Percentiles rank a stretch among this genome's conserved stretches.
Evolutionary conservation across 352 stramenopile genomes (phyloP).

Genomic region (Globisporangium middletonii): DNA sequence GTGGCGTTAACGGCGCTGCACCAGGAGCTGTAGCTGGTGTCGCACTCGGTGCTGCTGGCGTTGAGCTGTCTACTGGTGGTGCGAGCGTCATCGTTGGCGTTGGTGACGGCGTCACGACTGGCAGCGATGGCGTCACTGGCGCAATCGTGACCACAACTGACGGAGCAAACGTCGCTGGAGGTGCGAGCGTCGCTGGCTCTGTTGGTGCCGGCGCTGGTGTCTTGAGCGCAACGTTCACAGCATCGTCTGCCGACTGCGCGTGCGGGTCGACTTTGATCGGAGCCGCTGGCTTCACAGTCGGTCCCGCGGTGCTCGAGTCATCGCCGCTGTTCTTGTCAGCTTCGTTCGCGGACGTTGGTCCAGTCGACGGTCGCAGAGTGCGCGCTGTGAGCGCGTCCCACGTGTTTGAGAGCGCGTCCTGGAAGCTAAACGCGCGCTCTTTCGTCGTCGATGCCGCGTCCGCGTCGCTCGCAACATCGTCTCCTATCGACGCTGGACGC

Average conservation of each 20-base stretch:
- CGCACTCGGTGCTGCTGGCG: background rate
- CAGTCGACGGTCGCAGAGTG: conserved; percentile 4
- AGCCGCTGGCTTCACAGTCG: background rate
- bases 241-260: conserved; percentile 12
- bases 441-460: background rate
- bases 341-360: conserved; percentile 5
- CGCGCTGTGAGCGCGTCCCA: conserved; percentile 7
- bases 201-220: conserved; percentile 1
- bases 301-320: background rate
- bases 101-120: background rate
- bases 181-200: background rate
- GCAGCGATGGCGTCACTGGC: conserved; percentile 1
- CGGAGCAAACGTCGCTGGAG: background rate
- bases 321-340: background rate
- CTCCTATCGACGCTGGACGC: background rate
- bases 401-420: background rate
- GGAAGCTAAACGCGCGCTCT: too few species aligned
- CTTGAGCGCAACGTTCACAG: conserved; percentile 11
- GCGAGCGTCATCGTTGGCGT: background rate
- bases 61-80: background rate
- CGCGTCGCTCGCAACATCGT: background rate
- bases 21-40: conserved; percentile 3
- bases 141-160: background rate
- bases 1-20: background rate
- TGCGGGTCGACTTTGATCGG: background rate